Evolutionary conservation across 352 stramenopile species (phyloP), one percentile per base, ranked within the genome.

Genomic region (Phytophthora colocasiae): DNA sequence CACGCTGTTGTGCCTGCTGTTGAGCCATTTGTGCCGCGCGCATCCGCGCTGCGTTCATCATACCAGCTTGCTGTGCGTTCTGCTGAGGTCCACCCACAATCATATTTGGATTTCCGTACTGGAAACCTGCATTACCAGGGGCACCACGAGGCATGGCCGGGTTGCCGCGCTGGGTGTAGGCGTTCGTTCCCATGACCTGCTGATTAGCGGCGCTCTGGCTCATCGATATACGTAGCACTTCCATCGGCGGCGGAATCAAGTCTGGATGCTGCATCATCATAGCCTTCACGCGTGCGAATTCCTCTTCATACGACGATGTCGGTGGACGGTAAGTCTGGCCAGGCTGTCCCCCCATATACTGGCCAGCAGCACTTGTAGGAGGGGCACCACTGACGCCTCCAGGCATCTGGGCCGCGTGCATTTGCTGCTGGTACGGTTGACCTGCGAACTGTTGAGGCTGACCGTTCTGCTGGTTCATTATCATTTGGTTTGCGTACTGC

Each of bases 211-310:
- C 67, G 27, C 79, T 87, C 52, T 93, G 85, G 41, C 78, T 91
- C 84, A 93, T 93, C 3, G 83, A 91, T 49, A 95, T 93, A 19
- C 85, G 89, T 34, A 96, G 72, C 32, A 96, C 87, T 57, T 96
- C 89, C 83, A 93, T 90, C 31, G 89, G 89, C 11, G 89, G 89
- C 5, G 89, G 85, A 52, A 96, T 96, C 63, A 95, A 62, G 58
- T 96, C 89, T 1, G 84, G 83, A 47, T 96, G 89, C 64, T 93
- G 85, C 78, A 91, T 92, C 79, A 95, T 92, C 89, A 95, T 95
- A 39, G 87, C 88, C 71, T 94, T 95, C 38, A 96, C 84, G 17
- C 88, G 79, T 58, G 89, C 86, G 64, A 94, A 91, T 62, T 96
- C 89, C 63, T 96, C 86, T 53, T 95, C 89, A 56, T 95, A 96